Percentiles rank a stretch among this genome's conserved stretches.
Conservation (phyloP, 257 asterid species). For the Galeopsis tetrahit region DNA sequence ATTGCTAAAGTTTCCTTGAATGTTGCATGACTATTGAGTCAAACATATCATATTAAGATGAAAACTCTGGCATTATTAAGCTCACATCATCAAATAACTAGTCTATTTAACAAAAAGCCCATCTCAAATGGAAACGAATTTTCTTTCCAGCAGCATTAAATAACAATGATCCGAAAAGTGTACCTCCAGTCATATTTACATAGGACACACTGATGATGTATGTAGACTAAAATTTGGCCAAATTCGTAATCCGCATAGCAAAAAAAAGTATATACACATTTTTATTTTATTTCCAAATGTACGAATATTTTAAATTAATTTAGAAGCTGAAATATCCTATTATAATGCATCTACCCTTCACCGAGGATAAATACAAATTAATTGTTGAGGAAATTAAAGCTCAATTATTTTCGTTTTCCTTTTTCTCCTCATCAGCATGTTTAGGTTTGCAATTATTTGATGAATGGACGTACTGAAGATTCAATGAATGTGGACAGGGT, state of each 20-base stretch:
- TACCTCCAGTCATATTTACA: too few species aligned
- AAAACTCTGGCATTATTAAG: not conserved
- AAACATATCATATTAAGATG: too few species aligned
- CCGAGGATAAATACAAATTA: slow-evolving; percentile 14
- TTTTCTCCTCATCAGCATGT: not conserved
- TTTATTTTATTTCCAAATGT: not conserved
- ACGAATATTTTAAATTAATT: slow-evolving; percentile 8
- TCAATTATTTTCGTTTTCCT: not conserved
- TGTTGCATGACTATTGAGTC: too few species aligned
- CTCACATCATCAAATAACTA: not conserved
- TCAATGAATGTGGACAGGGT: slow-evolving; percentile 36
- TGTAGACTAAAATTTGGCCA: slow-evolving; percentile 24
- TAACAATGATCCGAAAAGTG: too few species aligned
- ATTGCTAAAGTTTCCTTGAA: too few species aligned
- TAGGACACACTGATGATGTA: not conserved
- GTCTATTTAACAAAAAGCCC: too few species aligned
- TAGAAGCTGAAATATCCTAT: too few species aligned
- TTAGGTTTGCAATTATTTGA: not conserved
- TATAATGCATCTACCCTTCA: not conserved
- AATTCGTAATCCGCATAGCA: slow-evolving; percentile 18
- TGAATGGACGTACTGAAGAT: slow-evolving; percentile 16
- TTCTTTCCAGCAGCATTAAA: too few species aligned
- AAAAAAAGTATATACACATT: not conserved
- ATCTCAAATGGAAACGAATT: too few species aligned
- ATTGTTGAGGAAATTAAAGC: not conserved